Conservation (phyloP, 2,329 filamentous ascomycete species). For the Alternaria alternata region DNA sequence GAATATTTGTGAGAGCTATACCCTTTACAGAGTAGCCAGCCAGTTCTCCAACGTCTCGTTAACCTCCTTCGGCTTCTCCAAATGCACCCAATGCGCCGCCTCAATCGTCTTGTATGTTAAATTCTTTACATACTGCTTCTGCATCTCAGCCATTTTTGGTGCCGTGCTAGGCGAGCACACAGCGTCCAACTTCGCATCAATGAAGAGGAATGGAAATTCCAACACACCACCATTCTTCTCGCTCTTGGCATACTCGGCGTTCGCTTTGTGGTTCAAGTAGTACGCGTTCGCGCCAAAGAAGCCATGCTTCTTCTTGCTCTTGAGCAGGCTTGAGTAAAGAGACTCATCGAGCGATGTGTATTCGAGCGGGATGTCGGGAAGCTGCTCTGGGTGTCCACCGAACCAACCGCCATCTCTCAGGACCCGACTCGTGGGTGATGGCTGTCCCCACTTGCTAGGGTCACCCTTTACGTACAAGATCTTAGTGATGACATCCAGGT, state of each 20-base stretch:
- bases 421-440: conserved; percentile 23
- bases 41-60: conserved; percentile 37
- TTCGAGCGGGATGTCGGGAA: conserved; percentile 44
- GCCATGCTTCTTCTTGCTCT: conserved; percentile 52
- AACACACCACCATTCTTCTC: conserved; percentile 47
- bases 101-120: conserved; percentile 58
- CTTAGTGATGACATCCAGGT: conserved; percentile 36
- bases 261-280: conserved; percentile 56
- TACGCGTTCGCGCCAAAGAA: conserved; percentile 52
- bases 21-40: conserved; percentile 14
- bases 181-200: conserved; percentile 52
- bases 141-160: conserved; percentile 45
- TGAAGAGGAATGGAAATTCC: conserved; percentile 49
- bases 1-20: too few relatives aligned
- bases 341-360: conserved; percentile 39
- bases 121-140: conserved; percentile 48
- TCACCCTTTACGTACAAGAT: conserved; percentile 33
- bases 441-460: conserved; percentile 36
- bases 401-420: conserved; percentile 44
- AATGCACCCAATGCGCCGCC: conserved; percentile 35
- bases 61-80: conserved; percentile 37
- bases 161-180: conserved; percentile 43
- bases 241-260: conserved; percentile 53
- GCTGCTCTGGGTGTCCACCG: conserved; percentile 33
- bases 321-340: conserved; percentile 36